Base-by-base conservation (phyloP, 2,329 filamentous ascomycete species). In the Cladosporium sphaerospermum region DNA sequence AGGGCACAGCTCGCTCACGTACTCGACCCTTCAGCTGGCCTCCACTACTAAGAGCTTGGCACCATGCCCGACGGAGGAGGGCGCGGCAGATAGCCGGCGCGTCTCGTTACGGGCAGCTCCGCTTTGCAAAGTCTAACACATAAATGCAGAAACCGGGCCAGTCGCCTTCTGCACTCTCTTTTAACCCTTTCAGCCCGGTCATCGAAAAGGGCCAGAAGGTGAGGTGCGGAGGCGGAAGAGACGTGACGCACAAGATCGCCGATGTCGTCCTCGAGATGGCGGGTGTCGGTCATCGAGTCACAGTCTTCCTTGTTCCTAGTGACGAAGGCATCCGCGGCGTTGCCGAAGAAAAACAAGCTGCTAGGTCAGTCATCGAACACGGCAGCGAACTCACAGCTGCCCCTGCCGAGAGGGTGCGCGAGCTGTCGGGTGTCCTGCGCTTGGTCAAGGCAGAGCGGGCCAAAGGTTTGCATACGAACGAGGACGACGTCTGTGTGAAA, bases 371-470 rank as follows among this genome's bases (percentile, higher is more conserved):
- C 4, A 32, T 41, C 19, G 34, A 40, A 1, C 40, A 40, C 19
- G 73, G 75, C 28, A 75, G 83, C 67, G 76, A 77, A 7, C 81
- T 33, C 39, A 51, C 39, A 44, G 39, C 48, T 28, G 48, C 14
- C 48, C 48, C 39, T 8, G 13, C 40, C 16, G 31, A 51, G 48
- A 51, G 37, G 37, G 48, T 51, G 28, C 48, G 39, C 40, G 48
- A 51, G 39, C 39, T 44, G 39, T 44, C 39, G 40, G 46, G 48
- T 10, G 48, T 51, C 10, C 48, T 51, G 39, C n/a, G 39, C 39
- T 44, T 51, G 48, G 23, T 51, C 31, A 44, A 28, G 39, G 31
- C 48, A 44, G 48, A 44, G 48, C 39, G n/a, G 48, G 31, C 37
- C 16, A 50, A 50, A 13, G 9, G 10, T 9, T 37, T 43, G 47